Evolutionary conservation across 257 asterid species (phyloP), one percentile per base, ranked within the genome.

Genomic region (Petunia axillaris): DNA sequence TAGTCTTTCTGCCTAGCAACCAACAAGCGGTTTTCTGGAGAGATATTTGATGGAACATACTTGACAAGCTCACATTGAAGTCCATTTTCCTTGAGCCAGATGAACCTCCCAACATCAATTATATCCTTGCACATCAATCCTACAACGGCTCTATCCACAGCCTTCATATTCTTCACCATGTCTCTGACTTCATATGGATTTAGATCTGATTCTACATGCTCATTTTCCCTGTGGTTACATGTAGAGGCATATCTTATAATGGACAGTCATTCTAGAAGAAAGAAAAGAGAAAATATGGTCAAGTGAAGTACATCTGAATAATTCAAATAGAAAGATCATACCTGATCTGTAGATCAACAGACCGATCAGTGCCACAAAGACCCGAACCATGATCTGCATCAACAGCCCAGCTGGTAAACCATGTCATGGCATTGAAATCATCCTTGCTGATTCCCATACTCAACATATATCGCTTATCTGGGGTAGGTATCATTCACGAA

Each of bases 351-450:
- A 75, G 85, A 80, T 82, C 91, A 67, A 85, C 43, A 3, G 89
- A 85, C 80, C 60, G 67, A 85, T 89, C 91, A 15, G 82, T 38
- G 57, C 60, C 85, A 48, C 89, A 78, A 62, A 89, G 78, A 64
- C 91, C 95, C 14, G 90, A 82, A 75, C 91, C 89, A 75, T 91
- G 97, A 86, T 93, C 97, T 46, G 96, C 94, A 88, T 95, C 99
- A 41, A 95, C 97, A 10, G 99, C 98, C 98, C 99, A 93, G 91
- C 99, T 95, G 77, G 99, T 93, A 79, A 93, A 90, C 99, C 99
- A 93, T 73, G 99, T 85, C 50, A 95, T 87, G 2, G 92, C 94
- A 84, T 93, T 90, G 84, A 95, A 95, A 74, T 92, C 96, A 76
- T 91, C 97, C 91, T 81, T 91, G 76, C 80, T 80, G 82, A 93